phyloP scores from a whole-genome alignment of 805 yeast genomes.

The Lachancea fermentati region DNA sequence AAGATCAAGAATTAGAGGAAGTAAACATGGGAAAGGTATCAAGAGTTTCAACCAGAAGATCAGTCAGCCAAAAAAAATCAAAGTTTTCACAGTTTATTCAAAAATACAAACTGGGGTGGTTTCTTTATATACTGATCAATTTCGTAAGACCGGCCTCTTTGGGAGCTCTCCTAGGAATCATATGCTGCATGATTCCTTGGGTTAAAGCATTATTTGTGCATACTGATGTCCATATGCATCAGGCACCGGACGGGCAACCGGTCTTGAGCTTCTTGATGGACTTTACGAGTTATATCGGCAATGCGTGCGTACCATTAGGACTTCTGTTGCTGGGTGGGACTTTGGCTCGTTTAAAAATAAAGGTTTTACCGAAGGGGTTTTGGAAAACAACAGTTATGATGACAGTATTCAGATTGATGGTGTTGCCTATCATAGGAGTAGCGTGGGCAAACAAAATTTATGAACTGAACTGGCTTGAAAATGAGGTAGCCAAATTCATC shows the following conservation, averaged over 20 bases:
- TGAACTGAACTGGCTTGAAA: conserved; percentile 56
- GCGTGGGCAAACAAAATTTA: conserved; percentile 58
- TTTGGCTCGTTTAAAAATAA: conserved; percentile 64
- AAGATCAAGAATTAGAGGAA: neutral
- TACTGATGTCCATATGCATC: conserved; percentile 45
- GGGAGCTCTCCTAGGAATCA: conserved; percentile 58
- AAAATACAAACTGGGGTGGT: conserved; percentile 30
- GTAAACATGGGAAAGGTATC: conserved; percentile 1
- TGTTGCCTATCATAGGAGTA: conserved; percentile 77
- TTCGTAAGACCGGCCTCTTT: conserved; percentile 67
- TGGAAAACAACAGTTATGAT: conserved; percentile 54
- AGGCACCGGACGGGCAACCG: conserved; percentile 83
- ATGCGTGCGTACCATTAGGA: conserved; percentile 87
- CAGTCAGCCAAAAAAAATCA: neutral
- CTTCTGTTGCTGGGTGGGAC: conserved; percentile 81
- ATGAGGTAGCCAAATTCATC: conserved; percentile 60
- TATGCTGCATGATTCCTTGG: conserved; percentile 84
- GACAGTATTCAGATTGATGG: conserved; percentile 51
- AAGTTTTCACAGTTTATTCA: conserved; percentile 21
- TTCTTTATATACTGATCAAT: conserved; percentile 40
- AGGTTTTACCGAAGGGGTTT: conserved; percentile 55
- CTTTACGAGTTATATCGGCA: conserved; percentile 70
- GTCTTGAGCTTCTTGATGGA: conserved; percentile 84
- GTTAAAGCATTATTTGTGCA: conserved; percentile 61
- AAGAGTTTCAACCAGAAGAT: conserved; percentile 2